phyloP scores from a whole-genome alignment of 345 rosid genomes.

The Isatis tinctoria region DNA sequence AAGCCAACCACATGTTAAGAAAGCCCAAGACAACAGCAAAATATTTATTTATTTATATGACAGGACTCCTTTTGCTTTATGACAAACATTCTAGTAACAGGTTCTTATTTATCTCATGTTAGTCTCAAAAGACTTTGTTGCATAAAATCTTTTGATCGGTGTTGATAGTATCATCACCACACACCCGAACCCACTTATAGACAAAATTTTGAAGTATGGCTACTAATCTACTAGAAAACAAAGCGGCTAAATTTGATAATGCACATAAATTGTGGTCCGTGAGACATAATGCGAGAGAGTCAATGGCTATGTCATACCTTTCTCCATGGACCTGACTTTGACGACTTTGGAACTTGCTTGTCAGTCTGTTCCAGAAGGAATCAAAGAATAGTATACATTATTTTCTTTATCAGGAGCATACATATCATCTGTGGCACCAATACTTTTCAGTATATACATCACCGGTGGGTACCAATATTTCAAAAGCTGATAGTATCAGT shows the following conservation, averaged over 20 bases:
- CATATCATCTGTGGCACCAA: slow-evolving; percentile 9
- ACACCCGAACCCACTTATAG: background rate
- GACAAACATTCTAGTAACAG: background rate
- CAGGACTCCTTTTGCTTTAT: background rate
- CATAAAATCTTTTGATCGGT: background rate
- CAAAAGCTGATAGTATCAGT: slow-evolving; percentile 9
- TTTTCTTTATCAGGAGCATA: slow-evolving; percentile 3
- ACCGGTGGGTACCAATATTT: background rate
- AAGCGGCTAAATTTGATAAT: background rate
- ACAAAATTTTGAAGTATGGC: background rate
- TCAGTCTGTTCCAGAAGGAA: slow-evolving; percentile 54
- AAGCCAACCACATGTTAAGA: background rate
- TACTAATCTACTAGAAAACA: background rate
- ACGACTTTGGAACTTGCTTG: slow-evolving; percentile 51
- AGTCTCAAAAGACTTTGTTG: background rate
- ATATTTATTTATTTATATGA: no score
- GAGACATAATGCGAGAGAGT: background rate
- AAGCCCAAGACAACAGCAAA: background rate
- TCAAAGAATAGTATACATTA: slow-evolving; percentile 22
- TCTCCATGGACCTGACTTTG: slow-evolving; percentile 89
- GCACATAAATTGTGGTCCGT: background rate
- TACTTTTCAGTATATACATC: slow-evolving; percentile 1
- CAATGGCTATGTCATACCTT: slow-evolving; percentile 43
- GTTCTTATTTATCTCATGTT: background rate
- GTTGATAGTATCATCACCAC: background rate